Percentiles rank a stretch among this genome's conserved stretches.
phyloP scores from a whole-genome alignment of 2,329 filamentous ascomycete species.

The Lachnellula willkommii region DNA sequence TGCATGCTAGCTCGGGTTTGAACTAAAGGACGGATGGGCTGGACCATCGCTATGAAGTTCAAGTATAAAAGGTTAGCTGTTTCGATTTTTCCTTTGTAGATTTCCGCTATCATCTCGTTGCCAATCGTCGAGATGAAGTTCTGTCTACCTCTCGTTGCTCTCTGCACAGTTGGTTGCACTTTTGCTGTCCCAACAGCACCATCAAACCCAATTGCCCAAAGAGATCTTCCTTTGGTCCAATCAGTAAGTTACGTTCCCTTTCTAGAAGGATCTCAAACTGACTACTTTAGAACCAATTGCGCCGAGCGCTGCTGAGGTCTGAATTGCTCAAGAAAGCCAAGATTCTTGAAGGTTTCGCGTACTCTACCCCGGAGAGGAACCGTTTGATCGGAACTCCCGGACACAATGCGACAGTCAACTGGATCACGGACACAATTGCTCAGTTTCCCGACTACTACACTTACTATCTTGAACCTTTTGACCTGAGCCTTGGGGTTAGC shows the following conservation, averaged over 20 bases:
- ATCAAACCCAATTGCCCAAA: not conserved
- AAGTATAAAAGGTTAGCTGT: no score
- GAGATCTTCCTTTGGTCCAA: conserved; percentile 16
- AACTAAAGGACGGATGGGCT: not conserved
- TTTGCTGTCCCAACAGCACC: conserved; percentile 1
- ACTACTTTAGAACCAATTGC: conserved; percentile 15
- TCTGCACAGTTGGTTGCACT: not conserved
- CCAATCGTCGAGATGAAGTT: conserved; percentile 6
- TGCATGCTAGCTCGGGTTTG: not conserved
- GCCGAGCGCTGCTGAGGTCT: conserved; percentile 8
- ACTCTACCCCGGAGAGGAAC: conserved; percentile 12
- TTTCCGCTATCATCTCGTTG: not conserved
- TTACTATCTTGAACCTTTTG: conserved; percentile 42
- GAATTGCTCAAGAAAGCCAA: conserved; percentile 13
- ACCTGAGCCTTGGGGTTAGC: conserved; percentile 7
- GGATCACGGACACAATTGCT: conserved; percentile 37
- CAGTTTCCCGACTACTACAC: conserved; percentile 31
- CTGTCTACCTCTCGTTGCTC: not conserved
- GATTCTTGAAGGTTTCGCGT: conserved; percentile 15
- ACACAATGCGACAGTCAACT: conserved; percentile 42
- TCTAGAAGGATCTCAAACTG: not conserved
- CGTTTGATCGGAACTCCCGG: conserved; percentile 16
- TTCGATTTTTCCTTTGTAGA: no score
- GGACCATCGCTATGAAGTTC: not conserved
- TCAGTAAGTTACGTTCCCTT: conserved; percentile 6